Evolutionary conservation across 345 rosid species (phyloP).

Genomic region (Hypericum perforatum): DNA sequence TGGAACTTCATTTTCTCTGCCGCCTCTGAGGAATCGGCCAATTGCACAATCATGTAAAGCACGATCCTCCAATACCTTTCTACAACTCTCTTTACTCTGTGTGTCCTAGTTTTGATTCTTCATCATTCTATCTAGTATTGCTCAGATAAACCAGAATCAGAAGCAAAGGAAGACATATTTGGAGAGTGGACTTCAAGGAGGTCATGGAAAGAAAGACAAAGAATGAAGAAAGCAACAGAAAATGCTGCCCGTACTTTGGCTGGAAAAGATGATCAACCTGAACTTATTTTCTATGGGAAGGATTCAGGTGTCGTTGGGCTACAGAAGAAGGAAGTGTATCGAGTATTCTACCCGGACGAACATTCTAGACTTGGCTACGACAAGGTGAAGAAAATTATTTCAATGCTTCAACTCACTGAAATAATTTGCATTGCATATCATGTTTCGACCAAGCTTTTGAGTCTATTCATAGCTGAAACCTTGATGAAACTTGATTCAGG

Average conservation of each 20-base stretch:
- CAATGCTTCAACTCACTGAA: too few relatives aligned
- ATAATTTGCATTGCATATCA: too few relatives aligned
- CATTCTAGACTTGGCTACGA: slow-evolving; percentile 48
- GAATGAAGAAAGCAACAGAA: slow-evolving; percentile 38
- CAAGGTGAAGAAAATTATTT: slow-evolving; percentile 37
- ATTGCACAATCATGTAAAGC: slow-evolving; percentile 28
- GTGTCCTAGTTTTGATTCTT: slow-evolving; percentile 15
- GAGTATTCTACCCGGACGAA: slow-evolving; percentile 22
- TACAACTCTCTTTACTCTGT: slow-evolving; percentile 1
- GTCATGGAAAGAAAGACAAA: slow-evolving; percentile 87
- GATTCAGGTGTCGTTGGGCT: slow-evolving; percentile 71
- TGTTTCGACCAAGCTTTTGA: too few relatives aligned
- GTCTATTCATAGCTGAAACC: background rate
- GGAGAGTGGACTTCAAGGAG: slow-evolving; percentile 70
- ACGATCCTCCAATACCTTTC: background rate
- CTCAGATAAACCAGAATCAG: slow-evolving; percentile 40
- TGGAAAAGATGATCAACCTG: slow-evolving; percentile 34
- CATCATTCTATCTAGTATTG: slow-evolving; percentile 31
- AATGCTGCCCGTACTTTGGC: slow-evolving; percentile 18
- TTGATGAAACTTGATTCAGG: slow-evolving; percentile 35
- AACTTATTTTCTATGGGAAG: slow-evolving; percentile 63
- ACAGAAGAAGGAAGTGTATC: slow-evolving; percentile 40
- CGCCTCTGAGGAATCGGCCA: slow-evolving; percentile 30
- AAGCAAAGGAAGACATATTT: slow-evolving; percentile 32
- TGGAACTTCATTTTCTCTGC: slow-evolving; percentile 61